Evolutionary conservation across 257 asterid species (phyloP).

Genomic region (Solanum rostratum): DNA sequence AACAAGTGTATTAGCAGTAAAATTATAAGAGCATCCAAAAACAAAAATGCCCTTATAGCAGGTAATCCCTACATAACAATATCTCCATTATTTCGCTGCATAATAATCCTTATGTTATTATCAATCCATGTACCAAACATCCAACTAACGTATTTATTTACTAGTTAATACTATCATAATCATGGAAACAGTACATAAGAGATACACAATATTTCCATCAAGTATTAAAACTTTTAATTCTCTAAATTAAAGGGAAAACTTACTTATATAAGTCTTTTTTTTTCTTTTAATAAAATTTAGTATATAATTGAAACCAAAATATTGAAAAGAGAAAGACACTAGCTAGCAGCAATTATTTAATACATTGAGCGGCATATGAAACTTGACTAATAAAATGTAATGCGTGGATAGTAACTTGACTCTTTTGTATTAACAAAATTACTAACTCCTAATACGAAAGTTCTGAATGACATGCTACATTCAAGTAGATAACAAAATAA

Average conservation of each 20-base stretch:
- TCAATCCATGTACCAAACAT: not conserved
- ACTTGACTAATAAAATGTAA: not conserved
- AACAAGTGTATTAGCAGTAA: not conserved
- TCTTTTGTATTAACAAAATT: not conserved
- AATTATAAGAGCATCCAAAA: too few species aligned
- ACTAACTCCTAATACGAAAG: not conserved
- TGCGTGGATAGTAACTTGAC: not conserved
- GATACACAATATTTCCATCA: not conserved
- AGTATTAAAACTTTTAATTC: not conserved
- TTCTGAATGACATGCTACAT: not conserved
- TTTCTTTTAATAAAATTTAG: not conserved
- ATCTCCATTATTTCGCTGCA: not conserved
- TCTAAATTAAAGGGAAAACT: not conserved
- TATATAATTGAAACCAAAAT: not conserved
- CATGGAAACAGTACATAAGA: not conserved
- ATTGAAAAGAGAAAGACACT: not conserved
- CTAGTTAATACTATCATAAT: not conserved
- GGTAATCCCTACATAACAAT: not conserved
- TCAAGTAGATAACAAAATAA: not conserved
- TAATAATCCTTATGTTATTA: not conserved
- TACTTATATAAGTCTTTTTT: not conserved
- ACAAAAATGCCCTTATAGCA: too few species aligned
- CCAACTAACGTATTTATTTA: not conserved
- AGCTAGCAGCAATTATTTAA: not conserved
- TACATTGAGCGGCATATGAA: not conserved